These are phyloP conservation scores for Penicillium sp. DNA, from an alignment of 2,329 filamentous ascomycete species.

Conservation along the genomic window DNA sequence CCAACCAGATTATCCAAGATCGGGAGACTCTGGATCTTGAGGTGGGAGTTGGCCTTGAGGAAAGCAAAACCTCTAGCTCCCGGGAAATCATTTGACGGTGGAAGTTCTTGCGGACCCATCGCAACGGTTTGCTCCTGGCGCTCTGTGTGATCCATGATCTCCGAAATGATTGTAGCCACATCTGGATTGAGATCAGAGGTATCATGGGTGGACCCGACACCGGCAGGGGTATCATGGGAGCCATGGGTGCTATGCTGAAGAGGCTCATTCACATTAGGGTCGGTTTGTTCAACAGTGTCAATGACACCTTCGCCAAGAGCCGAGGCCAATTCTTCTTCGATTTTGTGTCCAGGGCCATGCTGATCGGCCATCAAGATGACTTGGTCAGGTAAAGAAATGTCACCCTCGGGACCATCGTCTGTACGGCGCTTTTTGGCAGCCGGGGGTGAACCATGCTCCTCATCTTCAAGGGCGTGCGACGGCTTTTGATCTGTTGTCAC, in stretches of 20 bases:
- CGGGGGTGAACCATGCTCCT: constrained; percentile 33
- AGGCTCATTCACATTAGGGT: constrained; percentile 22
- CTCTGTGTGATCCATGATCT: constrained; percentile 47
- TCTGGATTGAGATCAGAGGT: constrained; percentile 33
- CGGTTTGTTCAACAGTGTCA: constrained; percentile 27
- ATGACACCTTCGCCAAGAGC: constrained; percentile 33
- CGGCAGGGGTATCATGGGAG: constrained; percentile 16
- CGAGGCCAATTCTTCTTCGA: constrained; percentile 39
- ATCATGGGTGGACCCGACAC: constrained; percentile 21
- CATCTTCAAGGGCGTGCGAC: constrained; percentile 34
- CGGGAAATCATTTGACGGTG: constrained; percentile 29
- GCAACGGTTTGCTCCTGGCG: constrained; percentile 42
- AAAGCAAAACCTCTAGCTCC: constrained; percentile 38
- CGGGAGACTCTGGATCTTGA: constrained; percentile 60
- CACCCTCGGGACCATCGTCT: constrained; percentile 29
- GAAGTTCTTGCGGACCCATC: constrained; percentile 36
- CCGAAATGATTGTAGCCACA: constrained; percentile 42
- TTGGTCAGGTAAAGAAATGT: constrained; percentile 21
- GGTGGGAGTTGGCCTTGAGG: constrained; percentile 44
- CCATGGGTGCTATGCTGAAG: constrained; percentile 17
- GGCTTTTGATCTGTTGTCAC: constrained; percentile 30
- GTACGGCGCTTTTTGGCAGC: constrained; percentile 44
- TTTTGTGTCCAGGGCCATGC: constrained; percentile 32
- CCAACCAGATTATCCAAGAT: constrained; percentile 62
- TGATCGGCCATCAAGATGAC: constrained; percentile 24